A percentile compares a stretch with the other conserved stretches of the same genome.
Evolutionary conservation across 306 rosid genomes (phyloP).

Genomic region (Dicorynia guianensis): DNA sequence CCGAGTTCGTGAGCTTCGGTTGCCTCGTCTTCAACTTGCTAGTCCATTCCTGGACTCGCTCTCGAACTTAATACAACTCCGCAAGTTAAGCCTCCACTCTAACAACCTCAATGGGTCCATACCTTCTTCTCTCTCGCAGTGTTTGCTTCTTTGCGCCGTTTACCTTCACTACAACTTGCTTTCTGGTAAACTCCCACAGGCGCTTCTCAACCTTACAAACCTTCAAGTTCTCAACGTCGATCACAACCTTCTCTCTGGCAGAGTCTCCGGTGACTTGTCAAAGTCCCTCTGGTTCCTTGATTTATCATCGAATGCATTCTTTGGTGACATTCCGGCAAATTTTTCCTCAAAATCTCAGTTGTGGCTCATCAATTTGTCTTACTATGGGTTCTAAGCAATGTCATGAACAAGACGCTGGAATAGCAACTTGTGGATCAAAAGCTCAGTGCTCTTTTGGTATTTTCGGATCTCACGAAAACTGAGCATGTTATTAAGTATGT

Average conservation of each 20-base stretch:
- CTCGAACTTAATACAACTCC: slow-evolving; percentile 54
- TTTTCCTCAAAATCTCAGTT: slow-evolving; percentile 59
- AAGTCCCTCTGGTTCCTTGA: slow-evolving; percentile 61
- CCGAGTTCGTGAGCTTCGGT: slow-evolving; percentile 64
- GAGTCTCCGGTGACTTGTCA: slow-evolving; percentile 46
- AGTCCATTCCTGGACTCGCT: slow-evolving; percentile 58
- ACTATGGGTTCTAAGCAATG: slow-evolving; percentile 61
- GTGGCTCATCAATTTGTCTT: slow-evolving; percentile 65
- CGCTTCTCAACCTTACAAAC: slow-evolving; percentile 68
- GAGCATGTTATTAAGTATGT: too few species aligned
- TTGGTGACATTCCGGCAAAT: slow-evolving; percentile 65
- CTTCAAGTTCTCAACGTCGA: slow-evolving; percentile 72
- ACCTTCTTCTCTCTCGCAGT: slow-evolving; percentile 70
- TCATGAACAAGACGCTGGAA: too few species aligned
- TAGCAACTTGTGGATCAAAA: too few species aligned
- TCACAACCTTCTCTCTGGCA: slow-evolving; percentile 63
- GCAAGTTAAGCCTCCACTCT: slow-evolving; percentile 73
- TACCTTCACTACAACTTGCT: slow-evolving; percentile 72
- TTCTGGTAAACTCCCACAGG: slow-evolving; percentile 65
- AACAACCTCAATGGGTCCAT: slow-evolving; percentile 71
- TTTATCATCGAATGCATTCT: slow-evolving; percentile 61
- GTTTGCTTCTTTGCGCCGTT: slow-evolving; percentile 65
- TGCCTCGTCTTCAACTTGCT: slow-evolving; percentile 75
- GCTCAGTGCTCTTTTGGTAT: too few species aligned
- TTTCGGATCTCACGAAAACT: too few species aligned